Evolutionary conservation across 1,284 basidiomycete species (phyloP).

Genomic region (Irpex lacteus): DNA sequence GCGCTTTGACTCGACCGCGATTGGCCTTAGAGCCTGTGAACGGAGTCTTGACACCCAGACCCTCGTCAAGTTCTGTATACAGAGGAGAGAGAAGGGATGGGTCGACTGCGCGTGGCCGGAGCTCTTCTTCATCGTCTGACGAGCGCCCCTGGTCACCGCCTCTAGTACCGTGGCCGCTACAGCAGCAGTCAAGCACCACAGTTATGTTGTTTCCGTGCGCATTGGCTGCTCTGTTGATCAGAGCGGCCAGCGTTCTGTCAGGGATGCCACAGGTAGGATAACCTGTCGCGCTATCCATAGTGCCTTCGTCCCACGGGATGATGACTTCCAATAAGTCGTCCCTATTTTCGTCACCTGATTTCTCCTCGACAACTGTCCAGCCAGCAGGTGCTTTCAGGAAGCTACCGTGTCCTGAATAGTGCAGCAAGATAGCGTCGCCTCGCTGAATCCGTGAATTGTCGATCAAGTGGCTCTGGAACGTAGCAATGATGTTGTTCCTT

Average conservation of each 20-base stretch:
- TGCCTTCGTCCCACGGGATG: slow-evolving; percentile 13
- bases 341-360: neutral
- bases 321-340: slow-evolving; percentile 9
- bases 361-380: slow-evolving; percentile 7
- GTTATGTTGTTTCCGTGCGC: slow-evolving; percentile 14
- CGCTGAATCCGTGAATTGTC: slow-evolving; percentile 11
- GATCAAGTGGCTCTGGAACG: slow-evolving; percentile 16
- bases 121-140: slow-evolving; percentile 14
- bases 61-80: slow-evolving; percentile 5
- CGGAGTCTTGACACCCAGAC: neutral
- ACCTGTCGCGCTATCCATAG: neutral
- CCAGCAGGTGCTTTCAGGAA: slow-evolving; percentile 6
- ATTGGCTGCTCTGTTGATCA: slow-evolving; percentile 5
- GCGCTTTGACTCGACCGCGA: neutral
- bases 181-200: slow-evolving; percentile 14
- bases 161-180: slow-evolving; percentile 13
- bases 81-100: slow-evolving; percentile 3
- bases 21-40: neutral
- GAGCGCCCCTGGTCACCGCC: slow-evolving; percentile 2
- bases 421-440: slow-evolving; percentile 16
- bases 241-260: slow-evolving; percentile 12
- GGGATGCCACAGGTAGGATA: slow-evolving; percentile 9
- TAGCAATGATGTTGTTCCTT: slow-evolving; percentile 11
- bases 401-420: slow-evolving; percentile 18
- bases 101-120: slow-evolving; percentile 5